Conservation (phyloP, 495 filamentous ascomycete genomes). For the Penicillium taxi region DNA sequence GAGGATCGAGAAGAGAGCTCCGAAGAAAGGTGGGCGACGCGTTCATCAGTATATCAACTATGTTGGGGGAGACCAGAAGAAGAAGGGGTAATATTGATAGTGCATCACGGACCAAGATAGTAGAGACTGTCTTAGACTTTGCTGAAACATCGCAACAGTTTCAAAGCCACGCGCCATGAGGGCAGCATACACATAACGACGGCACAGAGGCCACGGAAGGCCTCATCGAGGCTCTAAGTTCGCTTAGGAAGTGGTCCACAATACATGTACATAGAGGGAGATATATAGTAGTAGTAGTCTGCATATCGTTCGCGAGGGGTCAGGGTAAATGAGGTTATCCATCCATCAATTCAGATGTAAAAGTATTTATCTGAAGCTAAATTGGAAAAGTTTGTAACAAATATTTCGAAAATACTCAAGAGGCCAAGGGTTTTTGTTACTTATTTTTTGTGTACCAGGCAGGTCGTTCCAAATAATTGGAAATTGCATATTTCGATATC, state of each 20-base stretch:
- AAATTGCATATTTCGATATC: too few relatives aligned
- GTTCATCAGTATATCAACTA: conserved; percentile 1
- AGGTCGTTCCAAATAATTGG: too few relatives aligned
- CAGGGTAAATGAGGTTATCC: conserved; percentile 7
- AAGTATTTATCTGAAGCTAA: too few relatives aligned
- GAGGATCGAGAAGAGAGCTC: too few relatives aligned
- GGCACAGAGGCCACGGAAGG: conserved; percentile 14
- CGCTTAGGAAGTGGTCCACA: conserved; percentile 11
- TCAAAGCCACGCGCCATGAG: conserved; percentile 18
- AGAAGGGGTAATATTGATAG: too few relatives aligned
- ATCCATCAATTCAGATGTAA: too few relatives aligned
- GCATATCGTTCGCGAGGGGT: conserved; percentile 3
- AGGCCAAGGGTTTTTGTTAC: too few relatives aligned
- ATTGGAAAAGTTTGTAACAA: too few relatives aligned
- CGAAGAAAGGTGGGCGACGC: neutral
- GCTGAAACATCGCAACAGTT: conserved; percentile 18
- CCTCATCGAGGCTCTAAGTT: conserved; percentile 16
- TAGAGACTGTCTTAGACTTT: conserved; percentile 19
- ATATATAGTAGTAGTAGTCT: conserved; percentile 5
- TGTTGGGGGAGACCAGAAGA: conserved; percentile 1
- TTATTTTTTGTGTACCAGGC: too few relatives aligned
- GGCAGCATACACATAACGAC: conserved; percentile 12
- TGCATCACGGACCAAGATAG: conserved; percentile 10
- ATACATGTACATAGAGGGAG: conserved; percentile 7
- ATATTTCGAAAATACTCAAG: too few relatives aligned